Evolutionary conservation across 2,329 filamentous ascomycete species (phyloP), one percentile per base, ranked within the genome.

Genomic region (Penicillium sp.): DNA sequence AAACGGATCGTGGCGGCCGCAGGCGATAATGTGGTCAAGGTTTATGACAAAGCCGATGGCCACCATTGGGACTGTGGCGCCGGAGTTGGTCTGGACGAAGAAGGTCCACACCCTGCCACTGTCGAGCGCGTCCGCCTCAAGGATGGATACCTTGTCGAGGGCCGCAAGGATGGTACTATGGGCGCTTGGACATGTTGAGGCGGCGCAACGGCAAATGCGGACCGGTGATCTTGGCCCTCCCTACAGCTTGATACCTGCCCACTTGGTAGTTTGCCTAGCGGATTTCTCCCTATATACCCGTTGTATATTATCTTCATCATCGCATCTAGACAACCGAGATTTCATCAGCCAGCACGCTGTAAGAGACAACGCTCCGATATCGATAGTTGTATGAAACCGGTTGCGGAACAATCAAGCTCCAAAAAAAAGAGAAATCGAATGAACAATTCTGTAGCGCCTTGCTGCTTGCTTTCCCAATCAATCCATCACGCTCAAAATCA

Each of bases 31-130:
- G 89, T 97, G 25, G 90, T 93, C 59, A 98, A 98, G 73, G 86
- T 98, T 50, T 98, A 97, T 73, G 93, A 98, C 73, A 97, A 97
- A 77, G 85, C 89, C 3, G 93, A 98, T 66, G 90, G 90, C 36
- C 78, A 88, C 52, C 93, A 97, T 69, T 98, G 93, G 93, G 89
- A 95, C 68, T 96, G 90, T 69, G 93, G 93, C 45, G 84, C 89
- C 2, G 91, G 90, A 33, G 82, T 86, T 41, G 78, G 77, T 3
- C 67, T 72, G 9, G 84, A 84, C 50, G 81, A 83, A 18, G 83
- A 86, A 45, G 81, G 79, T 9, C 83, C 81, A 58, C 77, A 74
- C 47, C 79, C 84, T 5, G 79, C 83, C 11, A 77, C 85, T 48
- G 84, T 98, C 18, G 90, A 97, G 71, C 82, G 81, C 50, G 91